Evolutionary conservation across 1,284 basidiomycete species (phyloP).

Genomic region (Cronartium quercuum): DNA sequence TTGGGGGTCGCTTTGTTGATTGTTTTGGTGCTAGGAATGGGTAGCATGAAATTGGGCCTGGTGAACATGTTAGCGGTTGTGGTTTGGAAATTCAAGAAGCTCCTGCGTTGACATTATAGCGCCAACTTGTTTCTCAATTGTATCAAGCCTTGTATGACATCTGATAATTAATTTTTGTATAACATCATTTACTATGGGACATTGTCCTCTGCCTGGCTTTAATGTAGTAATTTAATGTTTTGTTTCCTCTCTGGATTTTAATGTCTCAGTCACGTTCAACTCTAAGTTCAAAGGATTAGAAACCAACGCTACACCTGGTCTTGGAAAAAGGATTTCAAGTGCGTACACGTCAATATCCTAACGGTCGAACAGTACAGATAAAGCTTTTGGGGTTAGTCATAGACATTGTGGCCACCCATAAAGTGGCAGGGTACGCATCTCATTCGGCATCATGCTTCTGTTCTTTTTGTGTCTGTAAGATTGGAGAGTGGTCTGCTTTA

Average conservation of each 20-base stretch:
- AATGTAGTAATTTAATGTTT: no score
- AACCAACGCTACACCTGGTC: no score
- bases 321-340: no score
- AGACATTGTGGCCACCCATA: slow-evolving; percentile 22
- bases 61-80: not conserved
- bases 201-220: not conserved
- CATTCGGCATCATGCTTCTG: slow-evolving; percentile 4
- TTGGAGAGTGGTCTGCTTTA: no score
- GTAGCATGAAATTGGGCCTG: slow-evolving; percentile 52
- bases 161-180: not conserved
- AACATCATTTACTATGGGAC: not conserved
- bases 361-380: not conserved
- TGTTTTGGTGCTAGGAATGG: slow-evolving; percentile 66
- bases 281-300: no score
- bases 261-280: no score
- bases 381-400: not conserved
- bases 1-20: slow-evolving; percentile 70
- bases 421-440: slow-evolving; percentile 14
- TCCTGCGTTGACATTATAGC: not conserved
- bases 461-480: slow-evolving; percentile 3
- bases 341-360: not conserved
- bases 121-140: not conserved
- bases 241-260: no score
- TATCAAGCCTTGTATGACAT: not conserved
- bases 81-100: not conserved